Conservation (phyloP, 108 stramenopile species). For the Pseudonitzschia pungens region DNA sequence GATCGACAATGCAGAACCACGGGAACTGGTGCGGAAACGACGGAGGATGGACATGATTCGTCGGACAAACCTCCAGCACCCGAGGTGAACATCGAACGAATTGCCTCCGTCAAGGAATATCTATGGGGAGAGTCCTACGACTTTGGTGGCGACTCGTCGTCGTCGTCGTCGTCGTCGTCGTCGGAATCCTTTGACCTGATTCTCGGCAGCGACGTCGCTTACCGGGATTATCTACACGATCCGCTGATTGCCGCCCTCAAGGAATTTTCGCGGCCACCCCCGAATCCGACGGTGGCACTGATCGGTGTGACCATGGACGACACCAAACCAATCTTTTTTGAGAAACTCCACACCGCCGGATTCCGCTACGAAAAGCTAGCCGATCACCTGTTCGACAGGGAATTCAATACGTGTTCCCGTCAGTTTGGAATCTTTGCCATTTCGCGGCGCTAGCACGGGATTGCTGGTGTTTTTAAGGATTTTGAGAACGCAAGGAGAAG, state of each 20-base stretch:
- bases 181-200: conserved; percentile 69
- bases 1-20: not conserved
- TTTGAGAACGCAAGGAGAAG: no score
- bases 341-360: conserved; percentile 47
- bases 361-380: conserved; percentile 68
- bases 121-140: conserved; percentile 27
- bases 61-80: conserved; percentile 23
- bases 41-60: not conserved
- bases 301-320: conserved; percentile 85
- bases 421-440: conserved; percentile 80
- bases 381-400: conserved; percentile 55
- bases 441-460: not conserved
- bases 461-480: no score
- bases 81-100: conserved; percentile 5
- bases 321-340: conserved; percentile 76
- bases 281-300: conserved; percentile 37
- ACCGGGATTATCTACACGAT: conserved; percentile 70
- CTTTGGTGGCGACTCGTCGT: not conserved
- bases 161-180: not conserved
- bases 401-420: conserved; percentile 43
- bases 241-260: conserved; percentile 74
- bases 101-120: conserved; percentile 29
- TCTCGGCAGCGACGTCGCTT: conserved; percentile 84
- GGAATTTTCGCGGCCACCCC: not conserved
- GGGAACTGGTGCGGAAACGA: no score